Percentiles rank a stretch among this genome's conserved stretches.
Conservation (phyloP, 345 rosid genomes). For the Camelina neglecta region DNA sequence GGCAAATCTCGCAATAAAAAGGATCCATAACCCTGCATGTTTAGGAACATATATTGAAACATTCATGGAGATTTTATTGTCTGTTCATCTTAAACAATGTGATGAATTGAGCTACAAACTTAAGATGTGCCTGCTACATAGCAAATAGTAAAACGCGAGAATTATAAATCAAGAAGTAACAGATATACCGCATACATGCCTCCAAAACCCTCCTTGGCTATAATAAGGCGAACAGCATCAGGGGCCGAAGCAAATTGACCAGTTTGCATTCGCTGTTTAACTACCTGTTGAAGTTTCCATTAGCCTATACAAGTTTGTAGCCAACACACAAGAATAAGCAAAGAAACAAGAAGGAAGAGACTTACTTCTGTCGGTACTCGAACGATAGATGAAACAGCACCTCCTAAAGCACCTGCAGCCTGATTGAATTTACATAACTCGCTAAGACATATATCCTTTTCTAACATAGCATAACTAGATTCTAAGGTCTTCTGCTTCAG, state of each 20-base stretch:
- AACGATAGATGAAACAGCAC: slow-evolving; percentile 75
- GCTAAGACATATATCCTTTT: slow-evolving; percentile 32
- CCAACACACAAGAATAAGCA: slow-evolving; percentile 4
- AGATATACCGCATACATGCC: slow-evolving; percentile 74
- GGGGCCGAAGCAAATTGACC: slow-evolving; percentile 74
- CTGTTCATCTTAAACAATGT: neutral
- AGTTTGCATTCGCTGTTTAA: slow-evolving; percentile 79
- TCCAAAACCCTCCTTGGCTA: slow-evolving; percentile 64
- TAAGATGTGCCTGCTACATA: neutral
- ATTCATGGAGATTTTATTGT: neutral
- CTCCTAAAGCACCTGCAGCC: slow-evolving; percentile 85
- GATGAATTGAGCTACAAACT: slow-evolving; percentile 11
- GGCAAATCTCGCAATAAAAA: slow-evolving; percentile 90
- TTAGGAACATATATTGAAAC: slow-evolving; percentile 1
- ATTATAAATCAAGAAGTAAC: slow-evolving; percentile 18
- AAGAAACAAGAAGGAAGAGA: slow-evolving; percentile 22
- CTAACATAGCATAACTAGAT: neutral
- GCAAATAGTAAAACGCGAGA: slow-evolving; percentile 14
- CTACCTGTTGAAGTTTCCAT: slow-evolving; percentile 52
- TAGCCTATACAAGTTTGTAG: slow-evolving; percentile 11
- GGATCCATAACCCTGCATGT: slow-evolving; percentile 83
- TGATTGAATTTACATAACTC: slow-evolving; percentile 54
- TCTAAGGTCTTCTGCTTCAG: slow-evolving; percentile 18
- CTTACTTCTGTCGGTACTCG: slow-evolving; percentile 81
- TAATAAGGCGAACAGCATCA: slow-evolving; percentile 66